These are phyloP conservation scores for Cryptomeria japonica DNA, from an alignment of 75 land plant species.

Conservation along the genomic window DNA sequence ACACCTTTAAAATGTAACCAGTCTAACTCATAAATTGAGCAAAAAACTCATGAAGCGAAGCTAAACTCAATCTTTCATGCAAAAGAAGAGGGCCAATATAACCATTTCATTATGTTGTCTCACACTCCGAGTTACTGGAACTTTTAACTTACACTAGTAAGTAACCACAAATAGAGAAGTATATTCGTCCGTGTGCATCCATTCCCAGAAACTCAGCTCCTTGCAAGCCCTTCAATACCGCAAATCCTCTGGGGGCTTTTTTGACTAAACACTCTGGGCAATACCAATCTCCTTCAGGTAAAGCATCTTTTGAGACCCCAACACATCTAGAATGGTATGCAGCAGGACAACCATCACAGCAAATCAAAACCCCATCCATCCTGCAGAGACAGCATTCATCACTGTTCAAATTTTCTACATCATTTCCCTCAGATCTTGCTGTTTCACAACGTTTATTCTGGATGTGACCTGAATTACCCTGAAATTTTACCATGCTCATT, in stretches of 20 bases:
- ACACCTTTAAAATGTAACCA: background rate
- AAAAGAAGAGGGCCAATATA: background rate
- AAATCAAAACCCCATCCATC: slow-evolving; percentile 94
- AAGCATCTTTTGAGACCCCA: slow-evolving; percentile 61
- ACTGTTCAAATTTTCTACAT: slow-evolving; percentile 47
- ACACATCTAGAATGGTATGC: slow-evolving; percentile 95
- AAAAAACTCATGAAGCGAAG: background rate
- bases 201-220: slow-evolving; percentile 73
- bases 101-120: background rate
- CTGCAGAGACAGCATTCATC: slow-evolving; percentile 94
- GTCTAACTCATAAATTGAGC: background rate
- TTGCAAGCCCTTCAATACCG: slow-evolving; percentile 34
- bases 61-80: background rate
- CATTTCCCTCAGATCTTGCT: background rate
- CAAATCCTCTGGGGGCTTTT: slow-evolving; percentile 35
- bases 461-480: slow-evolving; percentile 13
- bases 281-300: slow-evolving; percentile 96
- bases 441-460: background rate
- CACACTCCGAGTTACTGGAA: background rate
- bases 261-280: slow-evolving; percentile 82
- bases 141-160: slow-evolving; percentile 80
- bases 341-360: slow-evolving; percentile 99
- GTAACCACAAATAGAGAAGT: slow-evolving; percentile 58
- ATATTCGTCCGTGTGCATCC: slow-evolving; percentile 75
- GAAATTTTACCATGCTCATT: too few relatives aligned